These are phyloP conservation scores for Phanerodontia chrysosporium DNA, from an alignment of 768 basidiomycete species.

Conservation along the genomic window DNA sequence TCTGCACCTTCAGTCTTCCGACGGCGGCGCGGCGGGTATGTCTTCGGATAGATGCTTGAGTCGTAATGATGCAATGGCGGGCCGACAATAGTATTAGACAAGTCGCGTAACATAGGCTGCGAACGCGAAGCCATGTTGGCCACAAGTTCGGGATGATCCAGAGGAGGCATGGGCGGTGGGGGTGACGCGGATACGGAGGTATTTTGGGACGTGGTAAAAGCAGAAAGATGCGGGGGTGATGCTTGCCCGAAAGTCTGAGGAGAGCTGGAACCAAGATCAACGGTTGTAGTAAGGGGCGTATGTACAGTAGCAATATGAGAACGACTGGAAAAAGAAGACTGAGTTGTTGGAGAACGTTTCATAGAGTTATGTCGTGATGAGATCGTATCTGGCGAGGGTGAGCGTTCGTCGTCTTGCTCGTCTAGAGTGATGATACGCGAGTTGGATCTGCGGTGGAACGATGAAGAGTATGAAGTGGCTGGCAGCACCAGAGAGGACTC, in stretches of 20 bases:
- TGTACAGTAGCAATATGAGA: slow-evolving; percentile 14
- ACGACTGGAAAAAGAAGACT: slow-evolving; percentile 12
- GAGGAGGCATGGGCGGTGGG: slow-evolving; percentile 52
- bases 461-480: neutral
- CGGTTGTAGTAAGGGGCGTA: slow-evolving; percentile 5
- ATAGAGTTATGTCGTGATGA: slow-evolving; percentile 15
- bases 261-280: slow-evolving; percentile 24
- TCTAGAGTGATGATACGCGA: neutral
- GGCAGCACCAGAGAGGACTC: neutral
- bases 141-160: slow-evolving; percentile 37
- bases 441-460: neutral
- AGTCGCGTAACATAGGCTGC: slow-evolving; percentile 12
- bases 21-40: slow-evolving; percentile 19
- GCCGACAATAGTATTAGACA: slow-evolving; percentile 2
- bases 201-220: slow-evolving; percentile 13
- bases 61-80: slow-evolving; percentile 3
- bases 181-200: slow-evolving; percentile 26
- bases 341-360: slow-evolving; percentile 7
- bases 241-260: slow-evolving; percentile 39
- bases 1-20: neutral
- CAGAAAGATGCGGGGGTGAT: slow-evolving; percentile 25
- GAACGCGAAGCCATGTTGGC: slow-evolving; percentile 20
- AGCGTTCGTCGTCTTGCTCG: neutral
- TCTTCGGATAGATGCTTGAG: slow-evolving; percentile 12
- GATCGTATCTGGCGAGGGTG: slow-evolving; percentile 8